Conservation (phyloP, 495 filamentous ascomycete species). For the Pyrenopolyporus hunteri region DNA sequence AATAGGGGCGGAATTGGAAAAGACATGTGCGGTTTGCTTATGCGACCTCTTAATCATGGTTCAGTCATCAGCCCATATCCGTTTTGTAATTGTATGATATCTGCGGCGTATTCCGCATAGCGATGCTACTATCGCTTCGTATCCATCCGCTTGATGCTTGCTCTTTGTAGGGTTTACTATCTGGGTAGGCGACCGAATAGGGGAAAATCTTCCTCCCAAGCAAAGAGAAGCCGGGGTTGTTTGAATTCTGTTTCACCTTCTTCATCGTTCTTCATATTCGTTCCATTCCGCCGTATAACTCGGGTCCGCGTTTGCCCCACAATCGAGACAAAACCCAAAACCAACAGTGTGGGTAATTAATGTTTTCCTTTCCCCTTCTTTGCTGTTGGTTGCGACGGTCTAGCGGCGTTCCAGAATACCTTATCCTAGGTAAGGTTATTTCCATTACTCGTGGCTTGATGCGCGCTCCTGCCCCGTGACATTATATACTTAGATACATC, state of each 20-base stretch:
- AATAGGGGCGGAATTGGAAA: too few relatives aligned
- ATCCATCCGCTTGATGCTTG: not conserved
- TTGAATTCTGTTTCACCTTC: slow-evolving; percentile 29
- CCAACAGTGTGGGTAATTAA: slow-evolving; percentile 22
- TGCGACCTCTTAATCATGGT: slow-evolving; percentile 12
- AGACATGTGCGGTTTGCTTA: not conserved
- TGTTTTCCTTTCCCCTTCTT: too few relatives aligned
- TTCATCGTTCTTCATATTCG: slow-evolving; percentile 29
- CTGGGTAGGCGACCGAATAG: too few relatives aligned
- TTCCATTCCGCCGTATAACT: slow-evolving; percentile 6
- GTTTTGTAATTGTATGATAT: slow-evolving; percentile 28
- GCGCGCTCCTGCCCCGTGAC: not conserved
- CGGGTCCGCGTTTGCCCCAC: slow-evolving; percentile 10
- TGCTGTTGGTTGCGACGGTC: not conserved
- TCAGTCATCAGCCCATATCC: slow-evolving; percentile 24
- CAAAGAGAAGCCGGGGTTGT: too few relatives aligned
- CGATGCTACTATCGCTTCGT: not conserved
- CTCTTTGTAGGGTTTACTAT: too few relatives aligned
- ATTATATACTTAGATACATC: not conserved
- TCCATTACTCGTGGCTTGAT: not conserved
- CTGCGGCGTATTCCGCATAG: slow-evolving; percentile 19
- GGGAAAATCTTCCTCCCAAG: too few relatives aligned
- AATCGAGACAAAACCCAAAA: slow-evolving; percentile 37
- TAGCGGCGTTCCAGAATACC: slow-evolving; percentile 15
- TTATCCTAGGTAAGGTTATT: slow-evolving; percentile 12